Evolutionary conservation across 139 green algal genomes (phyloP), one percentile per base, ranked within the genome.

Genomic region (Volvox africanus): DNA sequence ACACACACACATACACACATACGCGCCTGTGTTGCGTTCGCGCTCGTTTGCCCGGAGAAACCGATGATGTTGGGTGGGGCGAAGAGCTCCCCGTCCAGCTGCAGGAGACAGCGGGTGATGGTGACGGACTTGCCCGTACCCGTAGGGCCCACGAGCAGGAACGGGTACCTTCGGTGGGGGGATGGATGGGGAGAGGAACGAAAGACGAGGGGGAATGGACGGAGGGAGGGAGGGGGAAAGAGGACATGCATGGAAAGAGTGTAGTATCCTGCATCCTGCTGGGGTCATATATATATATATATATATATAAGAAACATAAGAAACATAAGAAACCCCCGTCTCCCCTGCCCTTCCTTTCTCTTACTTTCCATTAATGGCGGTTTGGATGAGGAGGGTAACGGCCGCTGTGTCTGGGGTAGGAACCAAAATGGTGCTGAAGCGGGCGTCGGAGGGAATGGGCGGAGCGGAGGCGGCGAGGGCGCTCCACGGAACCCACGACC

Each of bases 111-210:
- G 80, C 80, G 65, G 50, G 87, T 89, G 44, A 94, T 71, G 78
- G 93, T 95, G 55, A 94, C 93, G 17, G 91, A 97, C 95, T 98
- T 98, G 90, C 96, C 96, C 12, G 95, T 97, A 82, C 96, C 96
- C 26, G 91, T 92, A 14, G 80, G 89, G 20, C 88, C 93, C 62
- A 82, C 82, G 62, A 89, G 61, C 61, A 67, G 65, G 12, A 90
- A 76, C 11, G 89, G 69, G 82, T 92, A 92, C 89, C 89, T 92
- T 30, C 0, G 11, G 61, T 61, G 36, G 17, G 24, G 19, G 33
- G 36, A 36, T 84, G 35, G 28, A n/a, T n/a, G n/a, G n/a, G 19
- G 33, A 61, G 24, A 61, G 21, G 11, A 28, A 14, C 6, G 77
- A 1, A 61, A 26, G 17, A 20, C 32, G 1, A 61, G 18, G 76